Percentiles rank a stretch among this genome's conserved stretches.
Conservation (phyloP, 2,329 filamentous ascomycete species). For the Madurella fahalii region DNA sequence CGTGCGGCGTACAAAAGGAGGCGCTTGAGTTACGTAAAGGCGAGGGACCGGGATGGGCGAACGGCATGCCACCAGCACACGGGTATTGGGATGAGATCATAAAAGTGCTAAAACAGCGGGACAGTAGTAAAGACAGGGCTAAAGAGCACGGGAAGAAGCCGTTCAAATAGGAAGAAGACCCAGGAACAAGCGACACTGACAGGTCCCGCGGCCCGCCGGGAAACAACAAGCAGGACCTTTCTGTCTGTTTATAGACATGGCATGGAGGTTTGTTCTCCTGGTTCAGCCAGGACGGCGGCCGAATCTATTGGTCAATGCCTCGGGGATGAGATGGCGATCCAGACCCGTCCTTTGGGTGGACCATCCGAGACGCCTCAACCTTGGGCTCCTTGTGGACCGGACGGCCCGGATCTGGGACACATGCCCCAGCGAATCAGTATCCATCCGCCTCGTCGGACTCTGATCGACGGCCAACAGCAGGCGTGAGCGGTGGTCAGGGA, state of each 20-base stretch:
- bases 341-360: constrained; percentile 6
- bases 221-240: constrained; percentile 4
- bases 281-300: neutral
- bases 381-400: neutral
- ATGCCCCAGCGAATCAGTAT: constrained; percentile 17
- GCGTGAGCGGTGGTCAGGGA: constrained; percentile 19
- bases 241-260: constrained; percentile 10
- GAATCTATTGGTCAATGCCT: constrained; percentile 23
- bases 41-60: neutral
- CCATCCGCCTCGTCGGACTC: neutral
- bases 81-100: neutral
- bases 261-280: neutral
- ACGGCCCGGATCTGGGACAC: constrained; percentile 10
- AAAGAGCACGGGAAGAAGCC: neutral
- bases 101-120: neutral
- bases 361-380: neutral
- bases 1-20: neutral
- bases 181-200: neutral
- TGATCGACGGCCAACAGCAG: constrained; percentile 5
- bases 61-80: constrained; percentile 2
- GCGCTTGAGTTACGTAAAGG: neutral
- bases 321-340: constrained; percentile 3
- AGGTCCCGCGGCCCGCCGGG: constrained; percentile 10
- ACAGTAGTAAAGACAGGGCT: neutral
- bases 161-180: constrained; percentile 4